A percentile compares a stretch with the other conserved stretches of the same genome.
Evolutionary conservation across 345 rosid genomes (phyloP).

Genomic region (Gossypium stocksii): DNA sequence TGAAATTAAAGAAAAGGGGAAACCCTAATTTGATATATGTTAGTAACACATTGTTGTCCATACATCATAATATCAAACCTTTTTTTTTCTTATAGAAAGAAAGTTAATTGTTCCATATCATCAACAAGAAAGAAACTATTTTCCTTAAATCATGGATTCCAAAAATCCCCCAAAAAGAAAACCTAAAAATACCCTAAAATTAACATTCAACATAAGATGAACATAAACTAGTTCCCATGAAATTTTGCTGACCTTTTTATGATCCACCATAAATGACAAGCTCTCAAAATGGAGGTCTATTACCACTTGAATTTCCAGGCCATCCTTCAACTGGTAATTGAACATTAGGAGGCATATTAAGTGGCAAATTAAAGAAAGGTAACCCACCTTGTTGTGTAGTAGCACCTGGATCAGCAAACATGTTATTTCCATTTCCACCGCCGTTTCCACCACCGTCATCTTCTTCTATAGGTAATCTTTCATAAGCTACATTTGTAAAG

Average conservation of each 20-base stretch:
- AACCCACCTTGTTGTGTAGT: conserved; percentile 47
- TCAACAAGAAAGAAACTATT: conserved; percentile 25
- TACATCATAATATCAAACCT: conserved; percentile 12
- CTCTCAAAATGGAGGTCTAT: conserved; percentile 58
- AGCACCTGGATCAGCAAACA: conserved; percentile 40
- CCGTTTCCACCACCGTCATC: conserved; percentile 44
- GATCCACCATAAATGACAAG: conserved; percentile 12
- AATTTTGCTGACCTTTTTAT: conserved; percentile 29
- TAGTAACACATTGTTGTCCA: background rate
- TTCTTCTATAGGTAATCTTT: conserved; percentile 84
- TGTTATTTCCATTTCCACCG: conserved; percentile 27
- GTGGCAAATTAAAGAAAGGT: conserved; percentile 84
- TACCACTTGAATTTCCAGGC: conserved; percentile 55
- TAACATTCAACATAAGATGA: conserved; percentile 21
- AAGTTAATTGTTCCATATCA: conserved; percentile 17
- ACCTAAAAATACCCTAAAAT: conserved; percentile 12
- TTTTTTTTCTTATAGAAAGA: conserved; percentile 11
- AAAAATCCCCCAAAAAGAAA: conserved; percentile 9
- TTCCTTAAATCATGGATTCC: conserved; percentile 24
- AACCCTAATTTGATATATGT: conserved; percentile 13
- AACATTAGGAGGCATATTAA: conserved; percentile 57
- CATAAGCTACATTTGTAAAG: conserved; percentile 90
- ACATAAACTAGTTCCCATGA: conserved; percentile 9
- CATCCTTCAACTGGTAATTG: conserved; percentile 85
- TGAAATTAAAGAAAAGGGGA: background rate